Base-by-base conservation (phyloP, 805 yeast genomes). In the Candida methanosorbosa region DNA sequence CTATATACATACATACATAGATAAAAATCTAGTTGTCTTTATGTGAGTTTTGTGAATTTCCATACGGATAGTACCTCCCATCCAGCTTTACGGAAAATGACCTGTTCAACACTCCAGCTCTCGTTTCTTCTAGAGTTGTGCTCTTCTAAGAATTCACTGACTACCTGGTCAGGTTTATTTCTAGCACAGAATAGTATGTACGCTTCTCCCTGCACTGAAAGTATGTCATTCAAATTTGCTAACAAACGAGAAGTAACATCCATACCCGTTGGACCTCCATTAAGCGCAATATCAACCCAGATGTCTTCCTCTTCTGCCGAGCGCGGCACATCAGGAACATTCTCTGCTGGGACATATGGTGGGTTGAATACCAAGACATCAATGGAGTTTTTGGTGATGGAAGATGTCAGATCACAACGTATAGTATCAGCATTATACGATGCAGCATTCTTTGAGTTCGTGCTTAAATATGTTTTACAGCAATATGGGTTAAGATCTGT, bases 181-280 rank as follows among this genome's bases (percentile, higher is more conserved):
- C 96, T 65, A 7, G 95, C 95, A 56, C 97, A 90, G 48, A 92
- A 92, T 23, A 92, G 60, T 12, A 92, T 78, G 48, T 86, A 90
- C 0, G 97, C 97, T 5, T 74, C 67, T 0, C 98, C 98, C 1
- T 54, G 41, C 0, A 53, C 39, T 1, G 78, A 52, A n/a, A 92
- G 54, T 1, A 74, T 68, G 1, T 36, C n/a, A 22, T 72, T 68
- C 25, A 92, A 57, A 6, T 54, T 38, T 29, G 74, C 63, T 20
- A 92, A 59, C 2, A 92, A 66, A 35, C 59, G 58, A 57, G 75
- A 63, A 0, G 98, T 92, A 16, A 85, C 78, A 18, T 67, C 75
- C 97, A 92, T 90, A 0, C 98, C 98, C 46, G 82, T 80, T 8
- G 64, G 62, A 0, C 98, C 98, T 0, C 98, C 98, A 19, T 81